These are phyloP conservation scores for Medicago lupulina DNA, from an alignment of 306 rosid species.

Conservation along the genomic window DNA sequence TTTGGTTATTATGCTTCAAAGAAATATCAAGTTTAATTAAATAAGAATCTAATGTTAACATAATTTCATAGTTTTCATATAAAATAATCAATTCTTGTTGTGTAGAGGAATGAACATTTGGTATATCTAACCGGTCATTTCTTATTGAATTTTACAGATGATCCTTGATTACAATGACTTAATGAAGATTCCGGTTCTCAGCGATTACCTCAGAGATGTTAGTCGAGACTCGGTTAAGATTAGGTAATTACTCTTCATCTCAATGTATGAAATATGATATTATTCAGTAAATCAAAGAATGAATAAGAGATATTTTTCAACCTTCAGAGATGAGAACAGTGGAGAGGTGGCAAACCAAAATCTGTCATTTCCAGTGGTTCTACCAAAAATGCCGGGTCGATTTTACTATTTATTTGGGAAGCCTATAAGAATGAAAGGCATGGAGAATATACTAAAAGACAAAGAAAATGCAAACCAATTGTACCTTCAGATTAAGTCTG, in stretches of 20 bases:
- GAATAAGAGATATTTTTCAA: background rate
- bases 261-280: background rate
- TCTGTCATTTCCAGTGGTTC: conserved; percentile 49
- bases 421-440: conserved; percentile 78
- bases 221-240: conserved; percentile 43
- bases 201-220: conserved; percentile 42
- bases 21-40: conserved; percentile 22
- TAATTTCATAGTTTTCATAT: background rate
- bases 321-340: conserved; percentile 51
- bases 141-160: conserved; percentile 58
- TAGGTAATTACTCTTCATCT: conserved; percentile 58
- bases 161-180: conserved; percentile 77
- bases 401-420: conserved; percentile 83
- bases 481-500: conserved; percentile 78
- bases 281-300: background rate
- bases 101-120: no score
- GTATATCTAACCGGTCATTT: no score
- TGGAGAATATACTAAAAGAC: conserved; percentile 65
- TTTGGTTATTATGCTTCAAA: background rate
- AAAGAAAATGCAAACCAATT: conserved; percentile 69
- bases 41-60: conserved; percentile 12
- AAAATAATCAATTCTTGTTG: no score
- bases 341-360: conserved; percentile 67
- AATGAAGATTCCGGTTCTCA: conserved; percentile 63
- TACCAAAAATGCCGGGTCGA: conserved; percentile 87